Percentiles rank a stretch among this genome's conserved stretches.
Conservation (phyloP, 306 rosid genomes). For the Vigna angularis region DNA sequence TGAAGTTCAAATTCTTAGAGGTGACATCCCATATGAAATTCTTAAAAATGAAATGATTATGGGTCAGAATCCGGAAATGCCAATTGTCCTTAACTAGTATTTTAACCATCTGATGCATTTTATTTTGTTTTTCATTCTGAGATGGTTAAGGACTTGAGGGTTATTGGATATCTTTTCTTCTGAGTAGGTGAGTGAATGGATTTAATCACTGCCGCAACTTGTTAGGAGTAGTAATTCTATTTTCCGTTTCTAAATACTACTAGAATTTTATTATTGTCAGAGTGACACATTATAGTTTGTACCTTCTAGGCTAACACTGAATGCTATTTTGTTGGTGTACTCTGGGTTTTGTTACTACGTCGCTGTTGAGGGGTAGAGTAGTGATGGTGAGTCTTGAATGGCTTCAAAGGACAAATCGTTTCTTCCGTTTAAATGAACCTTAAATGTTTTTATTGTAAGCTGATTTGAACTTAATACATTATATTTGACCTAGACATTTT, state of each 20-base stretch:
- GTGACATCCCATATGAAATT: conserved; percentile 60
- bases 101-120: conserved; percentile 5
- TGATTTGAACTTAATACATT: background rate
- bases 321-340: conserved; percentile 7
- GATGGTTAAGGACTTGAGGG: background rate
- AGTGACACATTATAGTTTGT: background rate
- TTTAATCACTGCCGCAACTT: background rate
- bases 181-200: background rate
- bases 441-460: background rate
- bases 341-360: background rate
- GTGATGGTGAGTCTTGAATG: no score
- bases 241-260: background rate
- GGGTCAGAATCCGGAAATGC: conserved; percentile 41
- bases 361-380: background rate
- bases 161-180: background rate
- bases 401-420: background rate
- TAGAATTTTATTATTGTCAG: background rate
- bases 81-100: conserved; percentile 52
- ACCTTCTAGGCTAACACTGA: background rate
- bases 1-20: conserved; percentile 73
- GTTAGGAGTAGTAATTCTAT: conserved; percentile 7
- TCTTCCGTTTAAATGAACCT: background rate
- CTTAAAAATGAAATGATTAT: conserved; percentile 24
- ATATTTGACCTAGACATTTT: no score
- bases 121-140: background rate